Conservation (phyloP, 768 basidiomycete genomes). For the Mycena leptocephala region DNA sequence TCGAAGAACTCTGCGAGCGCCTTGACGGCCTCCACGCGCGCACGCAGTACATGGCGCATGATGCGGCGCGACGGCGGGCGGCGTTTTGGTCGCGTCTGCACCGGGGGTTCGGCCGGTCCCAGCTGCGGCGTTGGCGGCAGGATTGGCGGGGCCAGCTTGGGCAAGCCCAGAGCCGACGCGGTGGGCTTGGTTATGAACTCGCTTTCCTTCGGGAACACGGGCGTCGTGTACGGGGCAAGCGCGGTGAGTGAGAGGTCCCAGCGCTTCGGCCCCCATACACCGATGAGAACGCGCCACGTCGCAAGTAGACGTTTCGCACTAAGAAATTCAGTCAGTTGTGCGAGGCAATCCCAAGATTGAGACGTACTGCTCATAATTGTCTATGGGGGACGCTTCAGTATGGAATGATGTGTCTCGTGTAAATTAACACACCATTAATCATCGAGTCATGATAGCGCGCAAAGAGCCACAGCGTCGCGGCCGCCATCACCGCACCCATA, state of each 20-base stretch:
- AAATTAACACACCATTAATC: constrained; percentile 79
- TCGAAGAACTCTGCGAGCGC: constrained; percentile 83
- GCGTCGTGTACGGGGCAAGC: constrained; percentile 81
- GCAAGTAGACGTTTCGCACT: constrained; percentile 91
- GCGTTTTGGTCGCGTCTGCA: constrained; percentile 53
- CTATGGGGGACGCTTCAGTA: constrained; percentile 51
- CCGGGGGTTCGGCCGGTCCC: constrained; percentile 58
- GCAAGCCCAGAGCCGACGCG: constrained; percentile 39
- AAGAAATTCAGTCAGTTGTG: constrained; percentile 30
- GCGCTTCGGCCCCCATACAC: constrained; percentile 90
- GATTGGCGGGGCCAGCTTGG: constrained; percentile 34
- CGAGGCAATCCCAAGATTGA: constrained; percentile 4
- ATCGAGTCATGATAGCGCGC: constrained; percentile 89
- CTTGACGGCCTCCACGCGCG: constrained; percentile 87
- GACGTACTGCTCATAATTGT: constrained; percentile 84
- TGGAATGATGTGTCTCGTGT: background rate
- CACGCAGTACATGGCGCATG: constrained; percentile 90
- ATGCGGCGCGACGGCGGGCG: constrained; percentile 86
- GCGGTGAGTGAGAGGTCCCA: constrained; percentile 88
- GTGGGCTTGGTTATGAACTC: constrained; percentile 76
- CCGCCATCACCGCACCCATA: constrained; percentile 82
- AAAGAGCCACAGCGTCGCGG: constrained; percentile 79
- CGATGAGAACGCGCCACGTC: constrained; percentile 97
- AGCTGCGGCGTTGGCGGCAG: constrained; percentile 42
- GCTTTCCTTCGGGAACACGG: constrained; percentile 75